Evolutionary conservation across 176 grass and related monocot genomes (phyloP).

Genomic region (Miscanthus lutarioriparius): DNA sequence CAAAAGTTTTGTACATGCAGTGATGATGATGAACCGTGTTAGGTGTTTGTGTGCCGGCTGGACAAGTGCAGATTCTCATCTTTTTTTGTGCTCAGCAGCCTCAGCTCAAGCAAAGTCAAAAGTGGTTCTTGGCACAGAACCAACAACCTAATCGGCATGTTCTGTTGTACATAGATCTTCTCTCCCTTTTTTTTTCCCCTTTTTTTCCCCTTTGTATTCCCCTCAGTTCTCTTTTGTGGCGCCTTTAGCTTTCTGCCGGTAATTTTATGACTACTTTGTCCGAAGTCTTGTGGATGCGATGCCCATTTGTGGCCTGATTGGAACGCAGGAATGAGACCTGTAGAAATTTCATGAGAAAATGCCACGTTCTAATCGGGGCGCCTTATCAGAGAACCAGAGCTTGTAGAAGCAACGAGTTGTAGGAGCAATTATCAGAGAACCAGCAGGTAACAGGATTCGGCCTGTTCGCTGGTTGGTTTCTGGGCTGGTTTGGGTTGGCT

Average conservation of each 20-base stretch:
- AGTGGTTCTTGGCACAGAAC: slow-evolving; percentile 38
- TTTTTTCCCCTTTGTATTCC: background rate
- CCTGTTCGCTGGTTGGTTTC: too few species aligned
- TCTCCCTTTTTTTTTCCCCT: background rate
- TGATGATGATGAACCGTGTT: slow-evolving; percentile 21
- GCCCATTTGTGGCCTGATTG: background rate
- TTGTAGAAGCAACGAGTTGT: too few species aligned
- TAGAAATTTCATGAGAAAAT: too few species aligned
- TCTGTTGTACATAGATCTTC: slow-evolving; percentile 21
- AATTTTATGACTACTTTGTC: background rate
- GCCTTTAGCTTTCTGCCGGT: background rate
- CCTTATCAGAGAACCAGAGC: too few species aligned
- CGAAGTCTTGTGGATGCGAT: background rate
- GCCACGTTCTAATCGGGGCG: too few species aligned
- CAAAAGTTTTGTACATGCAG: slow-evolving; percentile 46
- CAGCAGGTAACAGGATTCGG: too few species aligned
- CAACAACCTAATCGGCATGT: background rate
- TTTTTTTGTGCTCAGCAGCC: slow-evolving; percentile 8
- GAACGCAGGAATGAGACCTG: too few species aligned
- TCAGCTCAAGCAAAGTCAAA: background rate
- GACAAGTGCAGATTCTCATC: slow-evolving; percentile 22
- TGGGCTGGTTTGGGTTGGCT: too few species aligned
- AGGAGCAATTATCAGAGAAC: too few species aligned
- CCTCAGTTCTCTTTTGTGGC: background rate
- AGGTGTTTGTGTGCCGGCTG: background rate